Percentiles rank a stretch among this genome's conserved stretches.
Conservation (phyloP, 495 filamentous ascomycete species). For the Darksidea phi region DNA sequence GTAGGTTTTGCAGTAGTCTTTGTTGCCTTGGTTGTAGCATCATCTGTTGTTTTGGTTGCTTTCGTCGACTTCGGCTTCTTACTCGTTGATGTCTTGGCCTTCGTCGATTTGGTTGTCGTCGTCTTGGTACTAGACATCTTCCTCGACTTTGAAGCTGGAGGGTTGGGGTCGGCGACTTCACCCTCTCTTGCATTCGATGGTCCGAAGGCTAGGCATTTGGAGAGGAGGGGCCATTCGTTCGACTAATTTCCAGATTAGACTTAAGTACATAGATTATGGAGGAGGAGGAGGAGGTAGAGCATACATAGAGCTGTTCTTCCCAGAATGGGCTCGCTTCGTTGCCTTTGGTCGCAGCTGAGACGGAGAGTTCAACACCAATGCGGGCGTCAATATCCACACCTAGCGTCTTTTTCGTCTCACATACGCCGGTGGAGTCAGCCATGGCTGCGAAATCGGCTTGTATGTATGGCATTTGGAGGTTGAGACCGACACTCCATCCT, state of each 20-base stretch:
- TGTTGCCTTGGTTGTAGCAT: no score
- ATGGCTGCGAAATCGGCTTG: conserved; percentile 26
- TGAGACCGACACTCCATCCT: conserved; percentile 19
- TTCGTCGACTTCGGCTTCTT: conserved; percentile 4
- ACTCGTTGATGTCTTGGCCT: conserved; percentile 4
- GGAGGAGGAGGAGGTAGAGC: background rate
- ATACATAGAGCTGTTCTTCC: conserved; percentile 22
- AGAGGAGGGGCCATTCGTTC: conserved; percentile 20
- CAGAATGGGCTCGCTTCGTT: conserved; percentile 28
- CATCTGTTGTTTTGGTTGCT: no score
- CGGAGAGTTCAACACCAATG: conserved; percentile 22
- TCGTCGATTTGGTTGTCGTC: conserved; percentile 1
- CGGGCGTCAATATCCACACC: conserved; percentile 23
- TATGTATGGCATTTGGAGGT: conserved; percentile 26
- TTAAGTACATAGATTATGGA: background rate
- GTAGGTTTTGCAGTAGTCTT: background rate
- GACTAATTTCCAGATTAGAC: conserved; percentile 1
- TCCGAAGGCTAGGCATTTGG: conserved; percentile 25
- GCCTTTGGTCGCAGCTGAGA: conserved; percentile 13
- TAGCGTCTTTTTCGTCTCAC: conserved; percentile 18
- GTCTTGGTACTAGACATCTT: conserved; percentile 12
- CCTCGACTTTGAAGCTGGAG: conserved; percentile 12
- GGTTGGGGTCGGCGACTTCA: conserved; percentile 1
- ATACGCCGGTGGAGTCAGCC: conserved; percentile 22
- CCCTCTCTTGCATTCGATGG: conserved; percentile 7